Conservation (phyloP, 1,139 yeast genomes). For the Debaryomyces sp. region DNA sequence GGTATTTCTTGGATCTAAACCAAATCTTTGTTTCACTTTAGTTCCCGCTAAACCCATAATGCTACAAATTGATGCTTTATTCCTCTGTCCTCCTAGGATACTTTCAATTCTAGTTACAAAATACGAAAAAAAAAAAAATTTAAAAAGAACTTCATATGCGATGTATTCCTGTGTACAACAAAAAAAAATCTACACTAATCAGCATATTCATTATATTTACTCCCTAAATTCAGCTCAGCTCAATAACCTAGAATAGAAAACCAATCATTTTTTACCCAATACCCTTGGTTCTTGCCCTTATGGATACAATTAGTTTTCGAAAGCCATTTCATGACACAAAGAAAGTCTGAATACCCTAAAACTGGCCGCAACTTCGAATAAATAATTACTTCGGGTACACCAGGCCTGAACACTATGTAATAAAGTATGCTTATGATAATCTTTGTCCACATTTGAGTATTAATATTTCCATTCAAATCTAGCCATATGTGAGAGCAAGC, state of each 20-base stretch:
- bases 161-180: neutral
- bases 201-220: neutral
- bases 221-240: neutral
- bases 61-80: neutral
- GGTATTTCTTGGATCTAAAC: slow-evolving; percentile 91
- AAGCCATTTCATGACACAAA: slow-evolving; percentile 61
- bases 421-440: slow-evolving; percentile 51
- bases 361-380: slow-evolving; percentile 41
- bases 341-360: slow-evolving; percentile 52
- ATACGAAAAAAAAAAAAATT: neutral
- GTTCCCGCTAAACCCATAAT: slow-evolving; percentile 88
- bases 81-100: neutral
- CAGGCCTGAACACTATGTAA: slow-evolving; percentile 67
- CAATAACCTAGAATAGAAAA: slow-evolving; percentile 39
- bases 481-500: slow-evolving; percentile 78
- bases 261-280: slow-evolving; percentile 57
- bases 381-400: slow-evolving; percentile 45
- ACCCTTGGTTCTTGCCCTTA: slow-evolving; percentile 47
- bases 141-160: neutral
- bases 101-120: neutral
- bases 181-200: neutral
- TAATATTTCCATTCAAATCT: slow-evolving; percentile 62
- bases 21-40: slow-evolving; percentile 81
- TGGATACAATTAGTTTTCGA: slow-evolving; percentile 40
- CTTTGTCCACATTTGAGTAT: slow-evolving; percentile 60